phyloP scores from a whole-genome alignment of 805 yeast species.

The Wickerhamomyces strasburgensis region DNA sequence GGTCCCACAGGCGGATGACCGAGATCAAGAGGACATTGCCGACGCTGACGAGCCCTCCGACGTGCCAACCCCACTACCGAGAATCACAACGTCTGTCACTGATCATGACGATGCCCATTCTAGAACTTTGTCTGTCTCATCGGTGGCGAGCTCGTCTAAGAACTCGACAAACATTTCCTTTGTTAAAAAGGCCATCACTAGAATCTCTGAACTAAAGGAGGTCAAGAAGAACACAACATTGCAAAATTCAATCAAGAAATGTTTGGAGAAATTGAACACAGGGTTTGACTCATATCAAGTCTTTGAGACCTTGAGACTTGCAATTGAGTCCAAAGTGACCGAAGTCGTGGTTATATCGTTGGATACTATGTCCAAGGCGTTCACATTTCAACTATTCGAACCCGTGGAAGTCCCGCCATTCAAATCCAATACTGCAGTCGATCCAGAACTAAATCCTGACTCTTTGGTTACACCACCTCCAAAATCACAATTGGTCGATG shows the following conservation, averaged over 20 bases:
- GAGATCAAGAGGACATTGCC: conserved; percentile 15
- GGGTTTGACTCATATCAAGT: conserved; percentile 47
- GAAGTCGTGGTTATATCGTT: conserved; percentile 70
- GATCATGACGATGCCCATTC: conserved; percentile 14
- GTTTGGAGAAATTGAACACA: conserved; percentile 22
- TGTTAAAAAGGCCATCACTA: conserved; percentile 54
- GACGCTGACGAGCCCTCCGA: conserved; percentile 14
- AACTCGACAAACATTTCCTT: conserved; percentile 32
- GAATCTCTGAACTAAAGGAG: conserved; percentile 55
- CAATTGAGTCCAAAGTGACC: conserved; percentile 63
- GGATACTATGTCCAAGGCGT: conserved; percentile 81
- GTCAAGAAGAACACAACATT: conserved; percentile 42
- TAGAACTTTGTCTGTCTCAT: conserved; percentile 17
- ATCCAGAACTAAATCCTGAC: conserved; percentile 16
- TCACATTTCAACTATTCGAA: conserved; percentile 78
- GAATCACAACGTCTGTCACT: conserved; percentile 9
- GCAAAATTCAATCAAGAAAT: conserved; percentile 28
- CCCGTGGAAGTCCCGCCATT: conserved; percentile 46
- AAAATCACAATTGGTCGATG: conserved; percentile 61
- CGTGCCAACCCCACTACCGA: conserved; percentile 18
- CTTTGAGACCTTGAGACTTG: conserved; percentile 71
- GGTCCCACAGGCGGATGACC: conserved; percentile 3
- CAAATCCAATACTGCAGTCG: conserved; percentile 29
- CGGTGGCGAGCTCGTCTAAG: conserved; percentile 21
- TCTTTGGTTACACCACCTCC: conserved; percentile 48